Evolutionary conservation across 352 stramenopile species (phyloP), one percentile per base, ranked within the genome.

Genomic region (Pythium dissotocum): DNA sequence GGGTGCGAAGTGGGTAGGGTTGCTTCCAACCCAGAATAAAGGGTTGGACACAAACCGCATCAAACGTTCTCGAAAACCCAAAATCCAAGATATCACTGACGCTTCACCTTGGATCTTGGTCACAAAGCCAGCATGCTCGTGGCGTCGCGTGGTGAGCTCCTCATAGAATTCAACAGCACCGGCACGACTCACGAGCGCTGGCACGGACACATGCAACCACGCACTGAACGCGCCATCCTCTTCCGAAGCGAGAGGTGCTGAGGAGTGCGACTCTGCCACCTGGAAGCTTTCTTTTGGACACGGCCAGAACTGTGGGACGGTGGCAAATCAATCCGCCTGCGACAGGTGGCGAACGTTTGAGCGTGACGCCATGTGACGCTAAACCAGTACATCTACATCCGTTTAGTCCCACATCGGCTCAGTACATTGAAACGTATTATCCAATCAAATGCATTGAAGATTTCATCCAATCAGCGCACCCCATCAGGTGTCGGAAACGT

Each of bases 271-370:
- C 46, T 53, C 46, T 32, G 46, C 46, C 46, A 53, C 46, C 46
- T 53, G n/a, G 46, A 53, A 53, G 6, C 21, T 53, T 53, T 53
- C 21, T 53, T 28, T 58, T 58, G 51, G 51, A 58, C 51, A 58
- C 18, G 51, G 28, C 32, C 51, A 36, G 26, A 58, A 40, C 26
- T 58, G 51, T 58, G 51, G 26, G 28, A 40, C 28, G 51, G 26
- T 38, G 24, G 51, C 24, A 24, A 57, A 52, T 52, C 40, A 21
- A 30, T 28, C 48, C 21, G 7, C 13, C 7, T 33, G 48, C 48
- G 48, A 55, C 48, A 55, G 48, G n/a, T 55, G n/a, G 14, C 14
- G 26, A 30, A 30, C 28, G 48, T 13, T 13, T 16, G 21, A 28
- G 16, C 6, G 12, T 30, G 6, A 32, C 13, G 6, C n/a, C 48